A percentile compares a stretch with the other conserved stretches of the same genome.
Evolutionary conservation across 345 rosid species (phyloP).

Genomic region (Cochlearia excelsa): DNA sequence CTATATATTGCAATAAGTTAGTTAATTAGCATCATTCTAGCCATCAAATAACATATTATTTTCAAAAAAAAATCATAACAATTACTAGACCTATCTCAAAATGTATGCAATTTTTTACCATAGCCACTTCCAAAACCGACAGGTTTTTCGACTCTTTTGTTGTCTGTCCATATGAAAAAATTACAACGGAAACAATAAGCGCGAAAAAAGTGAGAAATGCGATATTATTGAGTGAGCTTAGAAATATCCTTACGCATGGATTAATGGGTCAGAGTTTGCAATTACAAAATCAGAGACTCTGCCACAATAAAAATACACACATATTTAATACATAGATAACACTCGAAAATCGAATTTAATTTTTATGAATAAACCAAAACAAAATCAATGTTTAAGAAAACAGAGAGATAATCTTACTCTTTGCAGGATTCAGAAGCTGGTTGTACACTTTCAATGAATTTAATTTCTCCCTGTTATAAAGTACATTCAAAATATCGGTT

Average conservation of each 20-base stretch:
- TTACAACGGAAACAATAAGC: too few species aligned
- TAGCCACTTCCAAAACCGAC: too few species aligned
- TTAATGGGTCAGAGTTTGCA: slow-evolving; percentile 32
- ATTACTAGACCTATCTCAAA: too few species aligned
- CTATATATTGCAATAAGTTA: slow-evolving; percentile 38
- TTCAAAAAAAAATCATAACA: neutral
- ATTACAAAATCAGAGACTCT: slow-evolving; percentile 71
- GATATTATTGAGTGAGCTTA: too few species aligned
- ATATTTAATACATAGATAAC: neutral
- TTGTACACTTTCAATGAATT: slow-evolving; percentile 51
- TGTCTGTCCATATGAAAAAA: too few species aligned
- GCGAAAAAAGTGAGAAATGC: too few species aligned
- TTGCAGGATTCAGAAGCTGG: slow-evolving; percentile 83
- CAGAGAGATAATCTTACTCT: slow-evolving; percentile 51
- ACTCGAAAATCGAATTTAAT: neutral
- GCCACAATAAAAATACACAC: slow-evolving; percentile 23
- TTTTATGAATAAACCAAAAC: slow-evolving; percentile 11
- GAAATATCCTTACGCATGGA: too few species aligned
- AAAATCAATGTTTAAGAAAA: neutral
- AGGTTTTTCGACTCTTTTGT: too few species aligned
- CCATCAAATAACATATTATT: neutral
- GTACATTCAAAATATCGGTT: slow-evolving; percentile 3
- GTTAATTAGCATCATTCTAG: slow-evolving; percentile 15
- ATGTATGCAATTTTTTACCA: too few species aligned
- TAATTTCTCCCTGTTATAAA: slow-evolving; percentile 62